Conservation (phyloP, 1,284 basidiomycete species). For the Apiotrichum porosum region DNA sequence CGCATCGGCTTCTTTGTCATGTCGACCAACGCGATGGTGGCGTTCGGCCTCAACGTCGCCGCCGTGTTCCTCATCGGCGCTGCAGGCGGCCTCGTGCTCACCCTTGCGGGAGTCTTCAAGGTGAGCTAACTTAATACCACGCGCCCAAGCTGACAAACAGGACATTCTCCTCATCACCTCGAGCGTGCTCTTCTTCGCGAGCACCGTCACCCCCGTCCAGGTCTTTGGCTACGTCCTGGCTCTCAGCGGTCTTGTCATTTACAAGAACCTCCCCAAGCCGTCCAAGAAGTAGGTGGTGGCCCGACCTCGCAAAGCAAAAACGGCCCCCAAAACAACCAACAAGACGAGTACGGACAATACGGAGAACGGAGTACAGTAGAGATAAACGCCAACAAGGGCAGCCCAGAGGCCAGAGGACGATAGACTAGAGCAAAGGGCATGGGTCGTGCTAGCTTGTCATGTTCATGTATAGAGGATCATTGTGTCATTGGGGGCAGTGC, state of each 20-base stretch:
- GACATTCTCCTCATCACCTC: constrained; percentile 90
- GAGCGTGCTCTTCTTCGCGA: constrained; percentile 75
- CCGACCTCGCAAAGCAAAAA: neutral
- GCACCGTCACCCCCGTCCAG: constrained; percentile 72
- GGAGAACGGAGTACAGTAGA: too few relatives aligned
- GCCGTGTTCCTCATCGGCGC: constrained; percentile 92
- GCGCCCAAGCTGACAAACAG: constrained; percentile 47
- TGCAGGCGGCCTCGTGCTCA: constrained; percentile 80
- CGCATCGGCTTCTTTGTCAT: constrained; percentile 72
- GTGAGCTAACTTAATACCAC: constrained; percentile 41
- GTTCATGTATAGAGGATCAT: too few relatives aligned
- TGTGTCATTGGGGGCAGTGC: too few relatives aligned
- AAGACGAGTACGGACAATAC: too few relatives aligned
- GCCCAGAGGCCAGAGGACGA: too few relatives aligned
- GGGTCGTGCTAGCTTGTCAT: too few relatives aligned
- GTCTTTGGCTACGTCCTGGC: constrained; percentile 56
- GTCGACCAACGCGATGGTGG: constrained; percentile 75
- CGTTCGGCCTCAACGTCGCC: constrained; percentile 82
- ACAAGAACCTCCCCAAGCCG: constrained; percentile 29
- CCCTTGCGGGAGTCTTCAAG: constrained; percentile 91
- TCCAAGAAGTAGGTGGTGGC: constrained; percentile 14
- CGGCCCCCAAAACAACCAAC: too few relatives aligned
- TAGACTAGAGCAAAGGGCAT: too few relatives aligned
- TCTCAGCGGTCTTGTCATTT: constrained; percentile 35
- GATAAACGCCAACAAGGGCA: too few relatives aligned